These are phyloP conservation scores for Bruguiera hainesii DNA, from an alignment of 441 rosid genomes.

Conservation along the genomic window DNA sequence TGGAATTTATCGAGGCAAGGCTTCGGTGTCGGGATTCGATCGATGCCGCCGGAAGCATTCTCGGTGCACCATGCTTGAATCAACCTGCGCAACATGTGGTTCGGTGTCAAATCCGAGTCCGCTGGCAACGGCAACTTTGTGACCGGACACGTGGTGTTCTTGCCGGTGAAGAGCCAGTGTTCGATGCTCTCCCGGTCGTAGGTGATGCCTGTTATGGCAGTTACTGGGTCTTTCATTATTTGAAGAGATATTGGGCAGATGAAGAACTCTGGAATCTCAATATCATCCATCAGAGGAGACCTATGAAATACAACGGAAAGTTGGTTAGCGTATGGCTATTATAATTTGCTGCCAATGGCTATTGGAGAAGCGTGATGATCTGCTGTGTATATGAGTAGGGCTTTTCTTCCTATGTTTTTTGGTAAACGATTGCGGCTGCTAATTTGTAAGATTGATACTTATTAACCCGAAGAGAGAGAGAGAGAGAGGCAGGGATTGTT, in stretches of 20 bases:
- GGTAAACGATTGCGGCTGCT: constrained; percentile 38
- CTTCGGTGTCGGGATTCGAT: constrained; percentile 56
- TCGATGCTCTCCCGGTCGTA: constrained; percentile 79
- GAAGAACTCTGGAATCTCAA: constrained; percentile 62
- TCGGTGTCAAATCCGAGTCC: constrained; percentile 64
- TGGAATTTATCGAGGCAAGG: constrained; percentile 36
- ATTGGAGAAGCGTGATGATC: neutral
- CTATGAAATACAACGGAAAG: neutral
- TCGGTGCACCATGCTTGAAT: constrained; percentile 74
- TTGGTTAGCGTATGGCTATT: neutral
- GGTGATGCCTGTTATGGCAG: constrained; percentile 63
- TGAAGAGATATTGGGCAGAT: constrained; percentile 76
- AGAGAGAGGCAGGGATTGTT: neutral
- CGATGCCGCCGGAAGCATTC: constrained; percentile 51
- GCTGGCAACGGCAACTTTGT: constrained; percentile 51
- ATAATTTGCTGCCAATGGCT: too few relatives aligned
- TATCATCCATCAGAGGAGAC: constrained; percentile 33
- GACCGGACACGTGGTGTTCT: constrained; percentile 49
- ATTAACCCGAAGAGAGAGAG: neutral
- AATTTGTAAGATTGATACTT: neutral
- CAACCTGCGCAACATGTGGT: constrained; percentile 63
- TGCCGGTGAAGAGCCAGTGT: constrained; percentile 47
- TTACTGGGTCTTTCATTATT: constrained; percentile 85
- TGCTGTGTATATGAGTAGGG: neutral
- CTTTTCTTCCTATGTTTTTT: neutral